These are phyloP conservation scores for Hypoxylon sp. DNA, from an alignment of 2,329 filamentous ascomycete species.

Conservation along the genomic window DNA sequence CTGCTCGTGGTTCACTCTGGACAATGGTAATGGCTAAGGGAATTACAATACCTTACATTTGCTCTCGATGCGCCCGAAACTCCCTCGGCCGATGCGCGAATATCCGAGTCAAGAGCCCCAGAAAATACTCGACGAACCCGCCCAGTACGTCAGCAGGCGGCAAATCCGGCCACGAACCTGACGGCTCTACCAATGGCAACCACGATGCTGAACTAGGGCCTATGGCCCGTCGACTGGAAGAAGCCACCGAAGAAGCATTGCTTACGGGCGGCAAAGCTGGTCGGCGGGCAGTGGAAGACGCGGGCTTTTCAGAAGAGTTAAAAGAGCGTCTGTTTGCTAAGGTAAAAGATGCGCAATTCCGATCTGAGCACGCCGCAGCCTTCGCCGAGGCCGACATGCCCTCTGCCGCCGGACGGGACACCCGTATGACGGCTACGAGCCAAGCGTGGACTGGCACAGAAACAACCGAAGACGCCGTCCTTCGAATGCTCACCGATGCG, in stretches of 20 bases:
- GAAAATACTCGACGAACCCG: constrained; percentile 22
- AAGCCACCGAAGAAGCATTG: constrained; percentile 70
- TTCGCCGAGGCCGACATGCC: constrained; percentile 59
- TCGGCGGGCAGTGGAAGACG: constrained; percentile 66
- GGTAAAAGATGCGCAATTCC: constrained; percentile 63
- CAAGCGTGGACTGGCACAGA: constrained; percentile 83
- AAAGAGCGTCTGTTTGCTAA: constrained; percentile 65
- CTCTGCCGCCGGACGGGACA: constrained; percentile 70
- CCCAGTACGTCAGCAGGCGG: background rate
- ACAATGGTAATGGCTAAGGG: constrained; percentile 37
- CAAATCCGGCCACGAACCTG: constrained; percentile 9
- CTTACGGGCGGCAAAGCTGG: constrained; percentile 66
- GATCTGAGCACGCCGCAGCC: constrained; percentile 57
- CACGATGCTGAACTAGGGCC: constrained; percentile 49
- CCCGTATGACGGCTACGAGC: constrained; percentile 71
- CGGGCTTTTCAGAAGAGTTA: constrained; percentile 69
- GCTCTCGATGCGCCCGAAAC: constrained; percentile 32
- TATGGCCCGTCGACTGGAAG: constrained; percentile 64
- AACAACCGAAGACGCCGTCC: constrained; percentile 73
- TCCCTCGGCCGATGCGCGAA: background rate
- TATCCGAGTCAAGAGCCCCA: background rate
- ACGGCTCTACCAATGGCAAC: background rate
- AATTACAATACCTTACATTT: constrained; percentile 31
- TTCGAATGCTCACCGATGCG: constrained; percentile 86
- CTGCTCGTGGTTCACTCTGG: background rate